These are phyloP conservation scores for Actinomucor elegans DNA, from an alignment of 371 early-diverging fungal genomes.

Conservation along the genomic window DNA sequence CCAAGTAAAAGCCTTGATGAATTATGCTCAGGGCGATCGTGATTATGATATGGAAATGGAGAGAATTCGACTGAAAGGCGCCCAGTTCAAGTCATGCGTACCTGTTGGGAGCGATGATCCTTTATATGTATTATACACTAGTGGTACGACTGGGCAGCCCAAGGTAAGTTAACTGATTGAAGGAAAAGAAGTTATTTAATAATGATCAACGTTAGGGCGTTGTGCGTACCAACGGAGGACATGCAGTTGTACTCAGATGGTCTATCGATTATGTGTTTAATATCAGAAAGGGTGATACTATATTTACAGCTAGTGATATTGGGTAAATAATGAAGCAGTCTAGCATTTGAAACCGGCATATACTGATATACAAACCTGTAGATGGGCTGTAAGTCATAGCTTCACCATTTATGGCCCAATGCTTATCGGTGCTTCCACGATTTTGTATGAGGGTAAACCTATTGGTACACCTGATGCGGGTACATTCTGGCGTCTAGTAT, in stretches of 20 bases:
- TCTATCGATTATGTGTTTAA: conserved; percentile 83
- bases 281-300: conserved; percentile 68
- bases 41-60: conserved; percentile 63
- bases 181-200: background rate
- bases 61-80: conserved; percentile 26
- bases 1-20: conserved; percentile 46
- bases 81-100: conserved; percentile 52
- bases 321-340: conserved; percentile 58
- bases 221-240: conserved; percentile 88
- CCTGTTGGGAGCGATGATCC: conserved; percentile 86
- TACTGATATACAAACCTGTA: too few relatives aligned
- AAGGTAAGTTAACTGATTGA: conserved; percentile 45
- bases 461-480: conserved; percentile 81
- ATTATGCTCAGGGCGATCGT: conserved; percentile 55
- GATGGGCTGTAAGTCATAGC: conserved; percentile 93
- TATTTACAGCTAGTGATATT: conserved; percentile 87
- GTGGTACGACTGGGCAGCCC: conserved; percentile 83
- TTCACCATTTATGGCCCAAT: conserved; percentile 93
- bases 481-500: conserved; percentile 78
- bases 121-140: conserved; percentile 92
- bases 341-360: too few relatives aligned
- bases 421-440: conserved; percentile 80
- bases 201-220: conserved; percentile 67
- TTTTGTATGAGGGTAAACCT: conserved; percentile 92
- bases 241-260: conserved; percentile 79